phyloP scores from a whole-genome alignment of 768 basidiomycete species.

The Lactarius akahatsu region DNA sequence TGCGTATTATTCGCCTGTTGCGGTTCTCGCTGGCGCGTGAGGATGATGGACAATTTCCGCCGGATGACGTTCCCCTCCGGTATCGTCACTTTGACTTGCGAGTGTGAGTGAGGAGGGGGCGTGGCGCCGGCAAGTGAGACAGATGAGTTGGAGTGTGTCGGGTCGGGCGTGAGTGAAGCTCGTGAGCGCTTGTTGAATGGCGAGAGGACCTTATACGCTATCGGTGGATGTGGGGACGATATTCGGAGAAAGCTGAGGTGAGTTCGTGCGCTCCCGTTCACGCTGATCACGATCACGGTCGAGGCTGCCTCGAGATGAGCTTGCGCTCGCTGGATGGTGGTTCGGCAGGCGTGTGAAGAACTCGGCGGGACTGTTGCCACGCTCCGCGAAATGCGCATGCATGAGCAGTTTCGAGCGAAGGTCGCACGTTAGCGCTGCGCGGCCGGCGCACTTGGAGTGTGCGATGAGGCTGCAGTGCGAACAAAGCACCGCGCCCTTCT shows the following conservation, averaged over 20 bases:
- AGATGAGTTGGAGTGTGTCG: conserved; percentile 28
- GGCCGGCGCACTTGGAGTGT: conserved; percentile 71
- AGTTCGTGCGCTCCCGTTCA: conserved; percentile 4
- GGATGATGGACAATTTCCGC: conserved; percentile 40
- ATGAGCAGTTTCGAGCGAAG: conserved; percentile 75
- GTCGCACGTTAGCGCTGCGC: conserved; percentile 80
- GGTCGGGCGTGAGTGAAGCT: conserved; percentile 22
- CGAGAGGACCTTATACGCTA: conserved; percentile 34
- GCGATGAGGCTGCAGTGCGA: conserved; percentile 86
- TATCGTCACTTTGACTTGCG: neutral
- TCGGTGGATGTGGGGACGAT: conserved; percentile 26
- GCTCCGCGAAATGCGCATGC: conserved; percentile 77
- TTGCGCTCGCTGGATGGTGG: conserved; percentile 3
- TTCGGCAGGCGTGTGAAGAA: conserved; percentile 56
- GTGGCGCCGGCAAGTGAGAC: conserved; percentile 14
- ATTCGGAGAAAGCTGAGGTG: conserved; percentile 7
- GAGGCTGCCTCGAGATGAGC: conserved; percentile 27
- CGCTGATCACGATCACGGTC: conserved; percentile 8
- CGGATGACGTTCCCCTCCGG: conserved; percentile 25
- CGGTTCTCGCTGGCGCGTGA: conserved; percentile 35
- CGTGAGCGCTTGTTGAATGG: conserved; percentile 28
- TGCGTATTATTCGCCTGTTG: conserved; percentile 31
- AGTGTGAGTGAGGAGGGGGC: neutral
- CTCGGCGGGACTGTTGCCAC: conserved; percentile 51
- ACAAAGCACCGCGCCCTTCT: conserved; percentile 86